A percentile compares a stretch with the other conserved stretches of the same genome.
Evolutionary conservation across 208 protist species (phyloP).

Genomic region (Vickermania ingenoplastis): DNA sequence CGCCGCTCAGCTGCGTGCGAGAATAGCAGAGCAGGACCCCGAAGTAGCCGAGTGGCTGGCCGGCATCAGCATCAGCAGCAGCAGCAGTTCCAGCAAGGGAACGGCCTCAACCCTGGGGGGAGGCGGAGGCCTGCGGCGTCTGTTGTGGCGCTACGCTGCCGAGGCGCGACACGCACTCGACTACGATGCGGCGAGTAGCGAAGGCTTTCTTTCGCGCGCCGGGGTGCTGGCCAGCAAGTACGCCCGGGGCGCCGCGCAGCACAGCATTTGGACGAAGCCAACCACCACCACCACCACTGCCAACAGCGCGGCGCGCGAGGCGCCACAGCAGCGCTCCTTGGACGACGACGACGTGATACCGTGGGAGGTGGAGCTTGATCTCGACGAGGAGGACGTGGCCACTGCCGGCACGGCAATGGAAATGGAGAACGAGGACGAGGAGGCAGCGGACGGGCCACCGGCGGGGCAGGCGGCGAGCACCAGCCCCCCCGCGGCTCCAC

Average conservation of each 20-base stretch:
- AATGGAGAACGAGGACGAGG: neutral
- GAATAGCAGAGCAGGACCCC: neutral
- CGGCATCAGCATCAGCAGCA: neutral
- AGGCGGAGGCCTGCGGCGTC: neutral
- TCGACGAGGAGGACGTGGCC: constrained; percentile 24
- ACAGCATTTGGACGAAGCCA: neutral
- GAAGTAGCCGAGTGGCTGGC: neutral
- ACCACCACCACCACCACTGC: neutral
- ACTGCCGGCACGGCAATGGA: no score
- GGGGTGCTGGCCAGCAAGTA: neutral
- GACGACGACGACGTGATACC: constrained; percentile 12
- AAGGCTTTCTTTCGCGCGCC: neutral
- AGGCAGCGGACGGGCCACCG: constrained; percentile 5
- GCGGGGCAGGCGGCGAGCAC: neutral
- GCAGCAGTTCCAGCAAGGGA: no score
- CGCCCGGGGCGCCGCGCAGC: neutral
- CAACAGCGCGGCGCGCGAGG: neutral
- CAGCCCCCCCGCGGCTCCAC: neutral
- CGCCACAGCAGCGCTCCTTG: constrained; percentile 4
- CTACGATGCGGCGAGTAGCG: neutral
- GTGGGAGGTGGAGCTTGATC: constrained; percentile 34
- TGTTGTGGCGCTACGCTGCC: neutral
- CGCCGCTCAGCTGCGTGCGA: neutral
- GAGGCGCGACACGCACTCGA: neutral
- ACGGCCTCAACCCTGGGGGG: neutral